Conservation (phyloP, 108 stramenopile species). For the Cyclostephanos tholiformis region DNA sequence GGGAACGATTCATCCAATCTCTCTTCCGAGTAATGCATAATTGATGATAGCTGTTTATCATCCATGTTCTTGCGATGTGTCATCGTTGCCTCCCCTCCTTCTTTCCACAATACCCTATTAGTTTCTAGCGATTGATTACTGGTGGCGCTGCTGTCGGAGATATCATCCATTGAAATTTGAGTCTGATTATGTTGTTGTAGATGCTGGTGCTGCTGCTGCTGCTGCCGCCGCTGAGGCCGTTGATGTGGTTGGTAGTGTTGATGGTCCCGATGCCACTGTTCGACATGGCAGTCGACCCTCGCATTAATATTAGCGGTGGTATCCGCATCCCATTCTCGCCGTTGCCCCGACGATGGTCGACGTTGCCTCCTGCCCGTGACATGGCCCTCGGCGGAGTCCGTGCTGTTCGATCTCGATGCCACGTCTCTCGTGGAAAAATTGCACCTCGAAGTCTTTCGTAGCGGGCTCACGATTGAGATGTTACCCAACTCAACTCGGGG, state of each 20-base stretch:
- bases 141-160: not conserved
- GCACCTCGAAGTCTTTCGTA: not conserved
- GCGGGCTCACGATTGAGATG: not conserved
- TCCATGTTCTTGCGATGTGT: not conserved
- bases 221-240: not conserved
- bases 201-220: constrained; percentile 3
- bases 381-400: not conserved
- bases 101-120: constrained; percentile 3
- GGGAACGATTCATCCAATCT: not conserved
- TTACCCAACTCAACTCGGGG: not conserved
- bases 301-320: not conserved
- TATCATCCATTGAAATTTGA: not conserved
- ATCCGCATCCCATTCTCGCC: not conserved
- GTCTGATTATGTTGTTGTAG: not conserved
- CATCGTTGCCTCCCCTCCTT: not conserved
- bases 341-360: not conserved
- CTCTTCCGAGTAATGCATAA: not conserved
- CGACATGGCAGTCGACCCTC: not conserved
- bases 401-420: not conserved
- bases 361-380: not conserved
- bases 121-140: not conserved
- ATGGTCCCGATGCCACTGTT: not conserved
- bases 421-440: not conserved
- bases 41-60: not conserved
- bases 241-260: not conserved